Evolutionary conservation across 2,329 filamentous ascomycete genomes (phyloP), one percentile per base, ranked within the genome.

Genomic region (Coleophoma crateriformis): DNA sequence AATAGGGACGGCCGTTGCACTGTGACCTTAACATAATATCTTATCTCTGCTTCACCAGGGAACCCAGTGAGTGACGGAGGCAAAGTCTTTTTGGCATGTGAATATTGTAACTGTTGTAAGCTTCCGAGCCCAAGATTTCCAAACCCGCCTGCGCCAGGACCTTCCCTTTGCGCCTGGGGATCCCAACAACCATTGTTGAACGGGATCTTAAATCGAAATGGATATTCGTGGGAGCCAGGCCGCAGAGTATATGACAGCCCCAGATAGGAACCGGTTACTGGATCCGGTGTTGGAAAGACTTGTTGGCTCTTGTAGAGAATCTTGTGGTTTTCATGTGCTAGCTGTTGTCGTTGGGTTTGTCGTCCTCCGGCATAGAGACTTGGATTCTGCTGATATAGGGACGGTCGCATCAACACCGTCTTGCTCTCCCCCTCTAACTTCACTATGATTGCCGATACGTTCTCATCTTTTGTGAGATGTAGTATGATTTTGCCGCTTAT

Each of bases 11-110:
- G 90, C n/a, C 90, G 78, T 61, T 90, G 88, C 6, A 97, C 84
- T 0, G 94, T 97, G n/a, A 87, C 90, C 67, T 99, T 99, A 64
- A 97, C 78, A 65, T 88, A 99, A 69, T 99, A 99, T 58, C 85
- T 81, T 52, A 97, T 91, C 68, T 96, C 90, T 19, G 91, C 92
- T 67, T 91, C 83, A 33, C 85, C 86, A 0, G 89, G 88, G 57
- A 94, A 91, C 3, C 89, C 90, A n/a, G 80, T 88, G 48, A 97
- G 72, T 4, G 90, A 95, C 0, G 94, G 94, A 5, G 94, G 94
- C 11, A 99, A 75, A 0, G 91, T 95, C 58, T 84, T 83, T 63
- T 87, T 94, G 55, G 94, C 82, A 71, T 99, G 94, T 37, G 65
- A 65, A 45, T 84, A 76, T 59, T 79, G 75, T 49, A 84, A 67